A percentile compares a stretch with the other conserved stretches of the same genome.
phyloP scores from a whole-genome alignment of 208 protist genomes.

The Entamoeba nuttalli region DNA sequence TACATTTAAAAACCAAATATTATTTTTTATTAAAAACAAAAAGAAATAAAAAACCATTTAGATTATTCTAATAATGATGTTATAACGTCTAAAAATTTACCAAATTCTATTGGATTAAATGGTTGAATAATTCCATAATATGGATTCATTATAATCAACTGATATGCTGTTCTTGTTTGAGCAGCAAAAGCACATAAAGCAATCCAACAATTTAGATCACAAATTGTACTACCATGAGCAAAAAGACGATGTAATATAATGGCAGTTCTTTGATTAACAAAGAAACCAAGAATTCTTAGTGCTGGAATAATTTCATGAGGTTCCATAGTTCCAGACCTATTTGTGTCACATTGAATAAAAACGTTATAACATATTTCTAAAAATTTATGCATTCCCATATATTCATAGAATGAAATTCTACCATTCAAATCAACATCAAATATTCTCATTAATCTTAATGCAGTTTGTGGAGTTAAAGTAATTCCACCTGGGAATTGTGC shows the following conservation, averaged over 20 bases:
- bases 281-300: not conserved
- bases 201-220: not conserved
- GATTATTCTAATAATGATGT: not conserved
- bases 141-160: not conserved
- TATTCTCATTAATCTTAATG: not conserved
- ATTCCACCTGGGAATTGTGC: not conserved
- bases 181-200: not conserved
- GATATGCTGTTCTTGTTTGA: not conserved
- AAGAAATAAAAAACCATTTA: no score
- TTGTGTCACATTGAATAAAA: not conserved
- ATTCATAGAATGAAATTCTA: not conserved
- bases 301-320: not conserved
- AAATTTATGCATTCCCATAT: not conserved
- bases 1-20: no score
- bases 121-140: not conserved
- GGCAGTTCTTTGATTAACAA: not conserved
- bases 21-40: no score
- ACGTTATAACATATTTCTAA: not conserved
- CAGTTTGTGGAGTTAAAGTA: not conserved
- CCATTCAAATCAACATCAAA: not conserved
- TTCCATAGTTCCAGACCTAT: not conserved
- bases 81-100: not conserved
- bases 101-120: not conserved
- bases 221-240: not conserved
- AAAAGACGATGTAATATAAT: not conserved